Base-by-base conservation (phyloP, 2,329 filamentous ascomycete species). In the Arthrinium phaeospermum region DNA sequence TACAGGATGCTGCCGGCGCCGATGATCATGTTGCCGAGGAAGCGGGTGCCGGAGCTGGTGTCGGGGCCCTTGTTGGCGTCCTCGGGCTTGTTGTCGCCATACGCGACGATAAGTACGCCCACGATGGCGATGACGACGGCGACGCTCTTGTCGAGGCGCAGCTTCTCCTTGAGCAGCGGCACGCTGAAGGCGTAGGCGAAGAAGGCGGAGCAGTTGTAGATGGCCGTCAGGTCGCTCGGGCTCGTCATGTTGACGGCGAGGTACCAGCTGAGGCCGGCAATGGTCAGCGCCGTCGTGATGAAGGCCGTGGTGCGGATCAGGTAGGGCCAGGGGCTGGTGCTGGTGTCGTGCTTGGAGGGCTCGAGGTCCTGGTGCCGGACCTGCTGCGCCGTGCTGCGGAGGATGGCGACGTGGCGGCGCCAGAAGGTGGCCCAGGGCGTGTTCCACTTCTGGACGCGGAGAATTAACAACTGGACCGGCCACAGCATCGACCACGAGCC, bases 171-270 rank as follows among this genome's bases (percentile, higher is more conserved):
- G 2, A 99, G 87, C 24, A 99, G 84, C 0, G 95, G 95, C 64
- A 99, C 95, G 67, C 94, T 97, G 81, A 99, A 99, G 16, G 94
- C 96, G 80, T 99, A 99, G 68, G 96, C 96, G 82, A 99, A 99
- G 84, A 99, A 99, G 72, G 96, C 96, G 70, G 94, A 97, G 87
- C 96, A 99, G 84, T 99, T 99, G 88, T 99, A 99, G 78, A 99
- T 99, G 71, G 96, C 96, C 0, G 96, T 99, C 77, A 99, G 84
- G 82, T 99, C 96, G 76, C 93, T 95, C 3, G 96, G 93, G 4
- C 94, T 98, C 0, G 96, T 99, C 86, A 98, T 85, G 83, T 94
- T 94, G 72, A 99, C 96, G 22, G 96, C 96, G 47, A 98, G 88
- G 79, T 98, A 99, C 96, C 96, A 99, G 78, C 93, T 96, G 70